Evolutionary conservation across 1,284 basidiomycete genomes (phyloP), one percentile per base, ranked within the genome.

Genomic region (Irpex sp.): DNA sequence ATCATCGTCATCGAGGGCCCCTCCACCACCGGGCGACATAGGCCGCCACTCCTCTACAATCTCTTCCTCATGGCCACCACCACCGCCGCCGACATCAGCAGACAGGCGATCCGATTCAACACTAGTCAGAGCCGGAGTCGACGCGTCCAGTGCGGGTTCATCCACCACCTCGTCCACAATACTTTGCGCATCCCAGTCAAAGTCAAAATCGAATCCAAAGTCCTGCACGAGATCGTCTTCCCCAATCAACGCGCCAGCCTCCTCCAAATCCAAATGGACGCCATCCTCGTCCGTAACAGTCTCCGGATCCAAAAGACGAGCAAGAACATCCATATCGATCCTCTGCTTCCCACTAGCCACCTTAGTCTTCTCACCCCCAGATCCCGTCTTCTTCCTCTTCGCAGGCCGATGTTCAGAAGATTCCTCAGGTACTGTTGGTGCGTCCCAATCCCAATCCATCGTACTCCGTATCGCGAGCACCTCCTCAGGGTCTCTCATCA

Each of bases 261-360:
- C 11, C 40, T 64, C 68, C 15, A 58, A 59, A 13, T 64, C 68
- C 15, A 58, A 59, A 13, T 59, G 31, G 0, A 1, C 31, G 31
- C 31, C 58, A 51, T 49, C n/a, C 17, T 60, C 59, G 21, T 59
- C 68, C 5, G 58, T 59, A 21, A 62, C 62, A 36, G 57, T 61
- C 11, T 65, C 60, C 5, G 73, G 71, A 56, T 73, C 69, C 17
- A 80, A 66, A 38, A 81, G 62, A 48, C 71, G 70, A 9, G 71
- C 70, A 36, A 81, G 67, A 37, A 72, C 77, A 57, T 76, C 74
- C 76, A 78, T 79, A 64, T 80, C 62, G 65, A 80, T 72, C 58
- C 67, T 67, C 70, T 69, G 31, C 31, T 34, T 34, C 31, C 31
- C 31, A 34, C 31, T 73, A 37, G 58, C 65, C 49, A 1, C 55